Evolutionary conservation across 1,284 basidiomycete species (phyloP).

Genomic region (Moniliella sp.): DNA sequence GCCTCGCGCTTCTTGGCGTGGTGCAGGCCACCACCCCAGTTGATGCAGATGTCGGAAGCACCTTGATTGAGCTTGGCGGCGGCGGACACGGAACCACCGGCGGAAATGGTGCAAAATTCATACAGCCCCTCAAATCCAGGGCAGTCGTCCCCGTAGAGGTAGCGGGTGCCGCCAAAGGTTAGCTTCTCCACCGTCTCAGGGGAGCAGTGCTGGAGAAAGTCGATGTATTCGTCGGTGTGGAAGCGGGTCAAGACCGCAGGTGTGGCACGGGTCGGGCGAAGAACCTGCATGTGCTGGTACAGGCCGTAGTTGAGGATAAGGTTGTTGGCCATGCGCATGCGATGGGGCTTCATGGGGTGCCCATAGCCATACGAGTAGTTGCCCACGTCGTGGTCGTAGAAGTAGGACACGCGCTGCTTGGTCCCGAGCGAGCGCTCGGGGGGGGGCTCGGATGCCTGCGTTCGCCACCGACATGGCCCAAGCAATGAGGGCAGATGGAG

Average conservation of each 20-base stretch:
- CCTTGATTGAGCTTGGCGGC: conserved; percentile 62
- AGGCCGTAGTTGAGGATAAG: conserved; percentile 73
- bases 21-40: conserved; percentile 92
- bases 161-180: conserved; percentile 39
- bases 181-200: conserved; percentile 41
- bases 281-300: conserved; percentile 68
- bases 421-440: too few species aligned
- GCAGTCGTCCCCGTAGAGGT: conserved; percentile 57
- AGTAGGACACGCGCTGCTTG: not conserved
- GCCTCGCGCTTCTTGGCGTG: conserved; percentile 95
- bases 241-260: conserved; percentile 69
- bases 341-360: conserved; percentile 75
- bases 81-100: conserved; percentile 48
- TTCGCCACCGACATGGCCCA: too few species aligned
- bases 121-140: conserved; percentile 88
- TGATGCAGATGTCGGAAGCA: conserved; percentile 71
- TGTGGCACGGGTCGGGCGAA: conserved; percentile 58
- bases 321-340: conserved; percentile 50
- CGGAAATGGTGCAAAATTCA: conserved; percentile 88
- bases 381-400: conserved; percentile 45
- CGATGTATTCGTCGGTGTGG: conserved; percentile 91
- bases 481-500: too few species aligned
- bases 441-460: too few species aligned
- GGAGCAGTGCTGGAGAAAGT: conserved; percentile 65
- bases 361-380: conserved; percentile 65